These are phyloP conservation scores for Rachicladosporium sp. DNA, from an alignment of 2,329 filamentous ascomycete genomes.

Conservation along the genomic window DNA sequence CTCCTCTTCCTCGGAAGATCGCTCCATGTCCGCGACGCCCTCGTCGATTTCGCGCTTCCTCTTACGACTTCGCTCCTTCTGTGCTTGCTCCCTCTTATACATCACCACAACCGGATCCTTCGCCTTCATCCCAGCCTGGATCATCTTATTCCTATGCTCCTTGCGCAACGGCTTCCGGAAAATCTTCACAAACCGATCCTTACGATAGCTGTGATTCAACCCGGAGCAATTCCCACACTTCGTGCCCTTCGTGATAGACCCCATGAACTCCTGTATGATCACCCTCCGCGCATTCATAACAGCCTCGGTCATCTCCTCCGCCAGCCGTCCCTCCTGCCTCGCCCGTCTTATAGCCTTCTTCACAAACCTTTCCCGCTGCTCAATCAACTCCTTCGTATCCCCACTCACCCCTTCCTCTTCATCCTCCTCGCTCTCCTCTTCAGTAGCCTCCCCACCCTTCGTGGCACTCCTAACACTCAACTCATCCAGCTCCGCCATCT, in stretches of 20 bases:
- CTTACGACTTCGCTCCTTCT: conserved; percentile 25
- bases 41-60: conserved; percentile 49
- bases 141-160: conserved; percentile 70
- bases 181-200: conserved; percentile 84
- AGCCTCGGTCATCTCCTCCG: conserved; percentile 66
- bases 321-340: conserved; percentile 33
- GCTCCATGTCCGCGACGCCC: conserved; percentile 54
- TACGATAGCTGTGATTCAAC: conserved; percentile 71
- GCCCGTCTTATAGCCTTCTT: conserved; percentile 55
- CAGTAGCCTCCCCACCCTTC: conserved; percentile 15
- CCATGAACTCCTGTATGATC: conserved; percentile 71
- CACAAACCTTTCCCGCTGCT: conserved; percentile 55
- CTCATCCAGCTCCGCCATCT: conserved; percentile 43
- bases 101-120: conserved; percentile 58
- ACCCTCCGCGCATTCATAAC: conserved; percentile 63
- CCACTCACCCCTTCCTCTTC: conserved; percentile 50
- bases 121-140: conserved; percentile 52
- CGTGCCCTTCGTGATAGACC: conserved; percentile 55
- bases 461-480: conserved; percentile 26
- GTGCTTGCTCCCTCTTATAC: conserved; percentile 33
- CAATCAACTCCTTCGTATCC: conserved; percentile 44
- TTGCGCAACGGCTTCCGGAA: conserved; percentile 68
- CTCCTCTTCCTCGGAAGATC: conserved; percentile 33
- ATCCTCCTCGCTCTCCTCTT: conserved; percentile 33
- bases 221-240: conserved; percentile 57